Base-by-base conservation (phyloP, 1,284 basidiomycete genomes). In the Apiotrichum brassicae region DNA sequence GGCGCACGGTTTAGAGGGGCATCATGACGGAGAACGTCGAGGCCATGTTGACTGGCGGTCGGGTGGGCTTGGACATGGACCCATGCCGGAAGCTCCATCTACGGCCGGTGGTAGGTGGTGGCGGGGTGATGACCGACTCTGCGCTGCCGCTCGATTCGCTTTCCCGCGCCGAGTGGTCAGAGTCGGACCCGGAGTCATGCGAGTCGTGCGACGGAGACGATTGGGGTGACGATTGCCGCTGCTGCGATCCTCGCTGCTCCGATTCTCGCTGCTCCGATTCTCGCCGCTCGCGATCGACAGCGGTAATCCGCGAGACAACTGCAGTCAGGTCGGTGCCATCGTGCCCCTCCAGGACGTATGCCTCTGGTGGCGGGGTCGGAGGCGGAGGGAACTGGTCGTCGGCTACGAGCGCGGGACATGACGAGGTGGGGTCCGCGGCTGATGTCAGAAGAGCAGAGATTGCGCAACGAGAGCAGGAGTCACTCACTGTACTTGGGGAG, bases 401-500 rank as follows among this genome's bases (percentile, higher is more conserved):
- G 30, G 24, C 4, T 6, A 46, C 12, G 22, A 43, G 30, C n/a
- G 20, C 20, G 23, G 42, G 42, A 26, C 32, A 25, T 12, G 42
- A 43, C 6, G 32, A 4, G 16, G 42, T 43, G 2, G 42, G 42
- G 14, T 43, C 20, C 5, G 20, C 14, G 22, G 42, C 42, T 43
- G 42, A 4, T 34, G 42, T 43, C 23, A 43, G 42, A n/a, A n/a
- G n/a, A n/a, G n/a, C n/a, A n/a, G n/a, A 20, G 5, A 16, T 20
- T 20, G 16, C 12, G 8, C 12, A 34, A 16, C 12, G 16, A 13
- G 33, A 30, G 33, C 9, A 34, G 37, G 12, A 12, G 2, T 3
- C 14, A 33, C 43, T 44, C 34, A 44, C 43, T 44, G 23, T 44
- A 44, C 22, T 26, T 26, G 12, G 43, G 43, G 22, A 44, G 43